Evolutionary conservation across 148 eudicot species (phyloP), one percentile per base, ranked within the genome.

Genomic region (Hydrangea macrophylla): DNA sequence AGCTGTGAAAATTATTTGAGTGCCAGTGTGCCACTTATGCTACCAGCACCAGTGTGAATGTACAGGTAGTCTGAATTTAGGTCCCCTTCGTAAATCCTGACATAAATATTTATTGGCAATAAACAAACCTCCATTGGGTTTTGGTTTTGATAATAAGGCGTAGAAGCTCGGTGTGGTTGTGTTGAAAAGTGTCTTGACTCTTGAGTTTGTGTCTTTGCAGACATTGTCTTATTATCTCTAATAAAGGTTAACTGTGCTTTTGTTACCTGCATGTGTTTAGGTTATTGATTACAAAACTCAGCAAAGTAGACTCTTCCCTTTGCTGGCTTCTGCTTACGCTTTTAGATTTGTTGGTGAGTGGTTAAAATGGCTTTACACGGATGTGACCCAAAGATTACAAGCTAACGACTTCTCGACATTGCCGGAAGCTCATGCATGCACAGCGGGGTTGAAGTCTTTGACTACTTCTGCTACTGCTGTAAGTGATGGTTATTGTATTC

Each of bases 341-440:
- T 90, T 88, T 76, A 85, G 98, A 84, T 75, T 94, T 81, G 96
- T 87, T 70, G 98, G 95, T 2, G 89, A 94, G 62, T 94, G 98
- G 98, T 79, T 94, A 65, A 86, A 78, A 31, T 90, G 97, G 98
- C 84, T 90, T n/a, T 90, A 94, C 77, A 82, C 35, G 53, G 98
- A 94, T 77, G 97, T 94, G 55, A 94, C 87, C 4, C 69, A 84
- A 73, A 88, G 94, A 84, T 75, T 94, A 71, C 85, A 78, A 79
- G 91, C 83, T 26, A 94, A 85, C 37, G 98, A 94, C 72, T 94
- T 88, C 66, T 88, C 98, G 23, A 90, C 98, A 53, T 77, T 94
- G 85, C 97, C 98, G 54, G 98, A 94, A 77, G 97, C 87, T 66
- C 98, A 94, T 78, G 98, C 98, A 33, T 90, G 97, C 79, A 94